Evolutionary conservation across 257 asterid genomes (phyloP), one percentile per base, ranked within the genome.

Genomic region (Eucommia ulmoides): DNA sequence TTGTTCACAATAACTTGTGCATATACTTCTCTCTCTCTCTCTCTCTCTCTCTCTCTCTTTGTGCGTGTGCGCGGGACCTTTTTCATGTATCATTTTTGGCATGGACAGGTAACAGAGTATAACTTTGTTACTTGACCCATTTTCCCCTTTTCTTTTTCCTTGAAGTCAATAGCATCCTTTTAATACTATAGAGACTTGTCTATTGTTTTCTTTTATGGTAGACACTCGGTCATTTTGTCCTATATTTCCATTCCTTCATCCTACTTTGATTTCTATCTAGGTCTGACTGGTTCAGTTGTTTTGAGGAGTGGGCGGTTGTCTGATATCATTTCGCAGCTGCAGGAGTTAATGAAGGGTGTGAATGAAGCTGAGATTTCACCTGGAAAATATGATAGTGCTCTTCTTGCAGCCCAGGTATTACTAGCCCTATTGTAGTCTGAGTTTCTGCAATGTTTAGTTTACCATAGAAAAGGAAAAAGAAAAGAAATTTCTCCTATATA

Each of bases 361-460:
- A 77, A 80, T 71, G 92, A 78, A 33, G 79, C 91, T 47, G 94
- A 83, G 70, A 77, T 75, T 35, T 75, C 82, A 33, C 92, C 92
- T 19, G 94, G 92, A 22, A 83, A 69, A 47, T 83, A 80, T 58
- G 94, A 83, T 72, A 83, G 87, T 33, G 65, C 82, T 60, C 69
- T 74, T 67, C 75, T 80, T 33, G 84, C 87, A 38, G 74, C 84
- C 53, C 92, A 83, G 91, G 94, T 80, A 68, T 29, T 61, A 25
- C 52, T 57, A 20, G 12, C 8, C 6, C 8, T 29, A 29, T n/a
- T n/a, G n/a, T n/a, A n/a, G n/a, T n/a, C n/a, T n/a, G n/a, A n/a
- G n/a, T n/a, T n/a, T n/a, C n/a, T n/a, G n/a, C n/a, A n/a, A n/a
- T n/a, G n/a, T n/a, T n/a, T n/a, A n/a, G n/a, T n/a, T n/a, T n/a